Base-by-base conservation (phyloP, 768 basidiomycete genomes). In the Galerina marginata region DNA sequence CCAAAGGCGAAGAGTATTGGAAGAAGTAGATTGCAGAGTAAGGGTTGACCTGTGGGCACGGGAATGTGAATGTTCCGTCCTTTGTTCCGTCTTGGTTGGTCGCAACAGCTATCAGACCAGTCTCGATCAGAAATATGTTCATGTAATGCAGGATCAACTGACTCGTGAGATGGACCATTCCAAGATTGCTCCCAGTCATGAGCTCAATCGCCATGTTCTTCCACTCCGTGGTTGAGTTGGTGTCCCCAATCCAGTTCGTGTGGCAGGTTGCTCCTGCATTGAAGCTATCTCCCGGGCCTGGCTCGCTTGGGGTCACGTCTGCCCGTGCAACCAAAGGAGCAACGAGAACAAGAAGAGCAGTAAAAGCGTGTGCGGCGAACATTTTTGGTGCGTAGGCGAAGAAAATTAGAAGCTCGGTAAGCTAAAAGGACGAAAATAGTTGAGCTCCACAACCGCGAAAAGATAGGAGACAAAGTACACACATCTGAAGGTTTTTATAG, bases 21-120 rank as follows among this genome's bases (percentile, higher is more conserved):
- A 91, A 91, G 78, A 93, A 93, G 77, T 92, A 93, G 64, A 93
- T 86, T 39, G 85, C 68, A 2, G 91, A 79, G 72, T 89, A 78
- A 16, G 84, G 82, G 16, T 75, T 75, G 40, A 93, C 90, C 60
- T 79, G 72, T 12, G 89, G 92, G 76, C 92, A 94, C n/a, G 83
- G 63, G 68, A 81, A 91, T 39, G 75, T 71, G 70, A 81, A 87
- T 0, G 71, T 74, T 37, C 84, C 79, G 70, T 77, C 59, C 54
- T 72, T 56, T 68, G 89, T 88, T n/a, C 88, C 91, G 62, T 93
- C 91, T 50, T 77, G 76, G 26, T 82, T 76, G 1, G 80, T 84
- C 4, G 81, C 81, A 48, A 93, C 83, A 61, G 86, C 92, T 93
- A 67, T 25, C 29, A 33, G 7, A 33, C 29, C 29, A 33, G 29